Conservation (phyloP, 331 rosid species). For the Quercus lobata region DNA sequence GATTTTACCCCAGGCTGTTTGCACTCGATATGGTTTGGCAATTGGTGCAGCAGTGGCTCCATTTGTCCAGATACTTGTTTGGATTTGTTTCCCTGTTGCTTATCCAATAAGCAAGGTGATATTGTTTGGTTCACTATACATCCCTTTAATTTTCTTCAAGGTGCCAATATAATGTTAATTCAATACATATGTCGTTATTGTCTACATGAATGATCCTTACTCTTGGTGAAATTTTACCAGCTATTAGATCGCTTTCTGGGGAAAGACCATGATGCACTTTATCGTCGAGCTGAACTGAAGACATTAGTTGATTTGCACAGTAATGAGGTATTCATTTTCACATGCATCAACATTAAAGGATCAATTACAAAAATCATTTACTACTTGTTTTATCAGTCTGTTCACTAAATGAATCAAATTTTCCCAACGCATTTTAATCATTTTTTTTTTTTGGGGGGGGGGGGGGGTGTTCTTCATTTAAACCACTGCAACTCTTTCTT, state of each 20-base stretch:
- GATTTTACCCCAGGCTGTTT: slow-evolving; percentile 92
- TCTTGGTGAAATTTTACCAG: slow-evolving; percentile 37
- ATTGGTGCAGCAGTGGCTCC: slow-evolving; percentile 90
- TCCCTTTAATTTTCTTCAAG: background rate
- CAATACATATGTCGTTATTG: background rate
- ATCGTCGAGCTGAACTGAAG: slow-evolving; percentile 97
- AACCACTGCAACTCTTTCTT: background rate
- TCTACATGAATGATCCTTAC: background rate
- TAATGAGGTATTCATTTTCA: slow-evolving; percentile 60
- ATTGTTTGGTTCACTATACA: background rate
- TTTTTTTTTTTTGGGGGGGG: too few relatives aligned
- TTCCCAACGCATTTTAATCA: too few relatives aligned
- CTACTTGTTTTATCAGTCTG: too few relatives aligned
- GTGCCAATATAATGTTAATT: background rate
- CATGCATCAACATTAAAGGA: too few relatives aligned
- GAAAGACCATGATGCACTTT: slow-evolving; percentile 64
- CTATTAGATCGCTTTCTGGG: slow-evolving; percentile 77
- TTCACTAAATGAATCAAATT: too few relatives aligned
- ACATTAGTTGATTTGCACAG: slow-evolving; percentile 83
- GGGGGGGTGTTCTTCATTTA: too few relatives aligned
- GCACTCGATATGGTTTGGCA: slow-evolving; percentile 83
- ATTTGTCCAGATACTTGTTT: slow-evolving; percentile 74
- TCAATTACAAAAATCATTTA: too few relatives aligned
- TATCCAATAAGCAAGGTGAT: slow-evolving; percentile 95
- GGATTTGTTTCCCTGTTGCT: slow-evolving; percentile 83